A percentile compares a stretch with the other conserved stretches of the same genome.
Evolutionary conservation across 2,329 filamentous ascomycete species (phyloP).

Genomic region (Diaporthe aspalathi): DNA sequence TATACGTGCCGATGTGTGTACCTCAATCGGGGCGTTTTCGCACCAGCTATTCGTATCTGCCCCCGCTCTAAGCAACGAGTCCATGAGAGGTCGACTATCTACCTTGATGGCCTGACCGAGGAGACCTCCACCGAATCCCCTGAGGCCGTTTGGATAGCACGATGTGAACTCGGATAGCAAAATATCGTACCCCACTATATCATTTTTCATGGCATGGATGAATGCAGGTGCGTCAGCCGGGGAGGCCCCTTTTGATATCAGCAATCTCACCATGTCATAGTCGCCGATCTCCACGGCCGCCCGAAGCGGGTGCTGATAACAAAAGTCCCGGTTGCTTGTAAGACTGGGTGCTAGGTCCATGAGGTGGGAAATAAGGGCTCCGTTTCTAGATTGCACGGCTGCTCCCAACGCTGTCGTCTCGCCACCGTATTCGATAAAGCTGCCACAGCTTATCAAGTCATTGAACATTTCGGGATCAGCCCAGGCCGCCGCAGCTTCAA

Average conservation of each 20-base stretch:
- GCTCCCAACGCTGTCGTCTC: not conserved
- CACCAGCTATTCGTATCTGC: not conserved
- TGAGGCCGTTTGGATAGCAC: not conserved
- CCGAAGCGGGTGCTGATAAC: too few relatives aligned
- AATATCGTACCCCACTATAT: not conserved
- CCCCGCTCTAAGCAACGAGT: not conserved
- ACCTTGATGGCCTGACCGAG: not conserved
- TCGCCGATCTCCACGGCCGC: not conserved
- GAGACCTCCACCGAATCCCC: not conserved
- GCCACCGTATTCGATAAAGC: fast-evolving
- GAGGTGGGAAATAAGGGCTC: not conserved
- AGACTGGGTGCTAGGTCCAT: not conserved
- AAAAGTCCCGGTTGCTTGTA: too few relatives aligned
- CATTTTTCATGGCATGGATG: not conserved
- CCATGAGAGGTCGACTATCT: not conserved
- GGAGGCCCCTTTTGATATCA: not conserved
- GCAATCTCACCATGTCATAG: not conserved
- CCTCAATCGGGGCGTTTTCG: not conserved
- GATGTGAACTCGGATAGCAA: not conserved
- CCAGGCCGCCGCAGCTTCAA: not conserved
- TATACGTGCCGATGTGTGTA: too few relatives aligned
- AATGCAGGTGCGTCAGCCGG: not conserved
- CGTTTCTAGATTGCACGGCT: not conserved
- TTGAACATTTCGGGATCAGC: not conserved
- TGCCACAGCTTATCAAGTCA: not conserved